Percentiles rank a stretch among this genome's conserved stretches.
Conservation (phyloP, 345 rosid species). For the Bruguiera parviflora region DNA sequence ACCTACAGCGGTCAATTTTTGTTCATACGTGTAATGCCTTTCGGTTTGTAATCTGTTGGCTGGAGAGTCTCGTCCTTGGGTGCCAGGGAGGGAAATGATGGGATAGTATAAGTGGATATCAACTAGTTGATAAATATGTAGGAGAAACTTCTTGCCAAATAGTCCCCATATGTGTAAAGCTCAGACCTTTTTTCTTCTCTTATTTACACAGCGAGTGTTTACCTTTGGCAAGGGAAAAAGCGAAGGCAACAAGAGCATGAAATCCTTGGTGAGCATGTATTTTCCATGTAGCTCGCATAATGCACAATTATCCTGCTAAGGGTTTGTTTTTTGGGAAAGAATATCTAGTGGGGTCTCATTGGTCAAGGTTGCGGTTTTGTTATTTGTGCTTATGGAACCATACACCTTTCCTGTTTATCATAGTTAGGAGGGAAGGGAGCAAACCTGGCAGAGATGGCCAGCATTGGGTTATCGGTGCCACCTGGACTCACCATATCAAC, state of each 20-base stretch:
- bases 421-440: conserved; percentile 99
- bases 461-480: conserved; percentile 90
- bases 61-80: too few species aligned
- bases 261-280: conserved; percentile 66
- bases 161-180: neutral
- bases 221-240: conserved; percentile 82
- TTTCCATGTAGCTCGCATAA: neutral
- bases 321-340: neutral
- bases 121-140: neutral
- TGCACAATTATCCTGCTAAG: neutral
- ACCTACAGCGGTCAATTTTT: too few species aligned
- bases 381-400: neutral
- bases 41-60: too few species aligned
- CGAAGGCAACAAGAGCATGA: conserved; percentile 97
- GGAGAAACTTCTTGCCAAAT: neutral
- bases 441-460: conserved; percentile 95
- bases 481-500: conserved; percentile 94
- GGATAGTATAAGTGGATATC: neutral
- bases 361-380: neutral
- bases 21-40: too few species aligned
- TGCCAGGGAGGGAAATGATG: neutral
- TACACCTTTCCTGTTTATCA: neutral
- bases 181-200: conserved; percentile 3
- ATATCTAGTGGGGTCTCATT: neutral
- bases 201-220: conserved; percentile 64